Conservation (phyloP, 805 yeast species). For the Candida nonsorbophila region DNA sequence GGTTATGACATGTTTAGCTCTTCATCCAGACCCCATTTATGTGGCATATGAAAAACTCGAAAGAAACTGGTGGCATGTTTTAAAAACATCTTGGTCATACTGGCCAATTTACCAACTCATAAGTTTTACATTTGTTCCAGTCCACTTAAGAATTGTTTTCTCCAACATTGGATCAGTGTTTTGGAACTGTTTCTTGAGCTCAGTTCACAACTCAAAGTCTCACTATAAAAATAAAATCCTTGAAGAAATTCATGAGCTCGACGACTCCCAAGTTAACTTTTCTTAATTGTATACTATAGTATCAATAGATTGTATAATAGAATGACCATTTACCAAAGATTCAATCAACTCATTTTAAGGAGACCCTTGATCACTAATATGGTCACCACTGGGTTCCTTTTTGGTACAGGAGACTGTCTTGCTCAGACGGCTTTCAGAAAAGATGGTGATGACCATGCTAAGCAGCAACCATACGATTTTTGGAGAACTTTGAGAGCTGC, state of each 20-base stretch:
- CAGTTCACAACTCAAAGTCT: conserved; percentile 43
- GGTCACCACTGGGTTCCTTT: conserved; percentile 47
- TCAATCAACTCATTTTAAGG: conserved; percentile 18
- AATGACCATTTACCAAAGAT: conserved; percentile 5
- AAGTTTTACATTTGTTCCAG: conserved; percentile 33
- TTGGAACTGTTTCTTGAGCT: conserved; percentile 40
- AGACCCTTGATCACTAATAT: conserved; percentile 44
- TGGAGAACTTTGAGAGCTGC: conserved; percentile 58
- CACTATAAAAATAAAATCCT: conserved; percentile 31
- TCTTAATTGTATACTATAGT: conserved; percentile 1
- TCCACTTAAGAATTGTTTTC: conserved; percentile 32
- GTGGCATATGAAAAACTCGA: conserved; percentile 26
- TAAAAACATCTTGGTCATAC: conserved; percentile 35
- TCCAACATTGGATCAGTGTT: conserved; percentile 36
- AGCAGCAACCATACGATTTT: conserved; percentile 37
- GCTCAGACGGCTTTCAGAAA: conserved; percentile 64
- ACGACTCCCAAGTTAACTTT: conserved; percentile 14
- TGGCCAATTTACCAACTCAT: conserved; percentile 38
- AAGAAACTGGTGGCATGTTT: conserved; percentile 37
- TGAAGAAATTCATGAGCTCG: conserved; percentile 36
- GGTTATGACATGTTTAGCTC: conserved; percentile 31
- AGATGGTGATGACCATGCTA: no score
- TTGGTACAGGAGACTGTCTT: conserved; percentile 69
- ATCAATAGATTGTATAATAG: neutral
- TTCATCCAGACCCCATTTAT: conserved; percentile 28